Percentiles rank a stretch among this genome's conserved stretches.
These are phyloP conservation scores for Akanthomyces uredinophilus DNA, from an alignment of 2,329 filamentous ascomycete species.

Conservation along the genomic window DNA sequence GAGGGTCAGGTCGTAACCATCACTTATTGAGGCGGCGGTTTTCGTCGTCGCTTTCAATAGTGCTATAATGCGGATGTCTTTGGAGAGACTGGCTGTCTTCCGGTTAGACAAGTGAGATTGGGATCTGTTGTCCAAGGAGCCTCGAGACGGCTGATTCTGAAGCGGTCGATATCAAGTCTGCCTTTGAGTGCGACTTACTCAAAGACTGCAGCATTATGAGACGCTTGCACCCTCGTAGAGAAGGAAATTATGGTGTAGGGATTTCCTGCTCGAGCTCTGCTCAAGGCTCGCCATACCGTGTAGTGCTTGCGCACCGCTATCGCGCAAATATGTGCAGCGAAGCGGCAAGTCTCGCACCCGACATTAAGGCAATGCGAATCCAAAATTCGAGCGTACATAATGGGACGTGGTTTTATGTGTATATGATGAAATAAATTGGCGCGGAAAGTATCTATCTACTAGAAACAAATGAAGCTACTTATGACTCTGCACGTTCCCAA, in stretches of 20 bases:
- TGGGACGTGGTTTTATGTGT: background rate
- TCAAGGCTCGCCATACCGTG: background rate
- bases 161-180: background rate
- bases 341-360: background rate
- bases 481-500: background rate
- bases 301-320: background rate
- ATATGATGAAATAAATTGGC: background rate
- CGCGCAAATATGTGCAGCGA: background rate
- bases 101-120: background rate
- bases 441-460: background rate
- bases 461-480: background rate
- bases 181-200: background rate
- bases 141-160: background rate
- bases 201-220: no score
- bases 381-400: background rate
- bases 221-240: no score
- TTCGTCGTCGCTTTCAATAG: background rate
- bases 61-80: background rate
- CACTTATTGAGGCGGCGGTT: background rate
- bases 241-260: no score
- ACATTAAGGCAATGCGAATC: background rate
- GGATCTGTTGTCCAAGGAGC: background rate
- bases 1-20: conserved; percentile 1
- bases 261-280: background rate
- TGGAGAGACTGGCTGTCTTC: background rate